Evolutionary conservation across 2,329 filamentous ascomycete genomes (phyloP).

Genomic region (Neonectria sp.): DNA sequence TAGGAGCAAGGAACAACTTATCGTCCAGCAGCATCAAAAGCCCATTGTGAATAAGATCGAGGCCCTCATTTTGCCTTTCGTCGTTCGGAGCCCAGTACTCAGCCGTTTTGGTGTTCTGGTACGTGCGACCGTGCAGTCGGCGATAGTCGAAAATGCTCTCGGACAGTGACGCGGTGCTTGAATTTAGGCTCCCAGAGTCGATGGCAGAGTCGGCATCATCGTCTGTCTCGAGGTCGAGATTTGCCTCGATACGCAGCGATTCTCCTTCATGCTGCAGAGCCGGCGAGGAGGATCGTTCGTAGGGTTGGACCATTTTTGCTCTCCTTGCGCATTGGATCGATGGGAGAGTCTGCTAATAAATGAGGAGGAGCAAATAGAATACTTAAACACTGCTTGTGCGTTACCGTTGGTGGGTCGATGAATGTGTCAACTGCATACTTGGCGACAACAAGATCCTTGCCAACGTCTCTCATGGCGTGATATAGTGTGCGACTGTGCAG

Average conservation of each 20-base stretch:
- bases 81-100: constrained; percentile 50
- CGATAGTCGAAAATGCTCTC: constrained; percentile 53
- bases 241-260: constrained; percentile 8
- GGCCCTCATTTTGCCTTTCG: constrained; percentile 43
- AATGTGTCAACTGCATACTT: not conserved
- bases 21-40: constrained; percentile 43
- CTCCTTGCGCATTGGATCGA: too few species aligned
- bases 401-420: not conserved
- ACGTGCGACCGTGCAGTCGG: constrained; percentile 50
- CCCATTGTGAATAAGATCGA: constrained; percentile 47
- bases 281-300: not conserved
- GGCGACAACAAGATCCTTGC: constrained; percentile 4
- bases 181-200: constrained; percentile 33
- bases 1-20: constrained; percentile 28
- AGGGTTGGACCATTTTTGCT: not conserved
- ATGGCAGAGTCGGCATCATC: constrained; percentile 14
- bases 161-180: constrained; percentile 51
- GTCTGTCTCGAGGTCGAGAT: not conserved
- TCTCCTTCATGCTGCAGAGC: not conserved
- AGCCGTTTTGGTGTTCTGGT: constrained; percentile 47
- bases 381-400: not conserved
- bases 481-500: not conserved
- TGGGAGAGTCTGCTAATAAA: not conserved
- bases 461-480: not conserved
- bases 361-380: not conserved